These are phyloP conservation scores for Medicago lupulina DNA, from an alignment of 306 rosid genomes.

Conservation along the genomic window DNA sequence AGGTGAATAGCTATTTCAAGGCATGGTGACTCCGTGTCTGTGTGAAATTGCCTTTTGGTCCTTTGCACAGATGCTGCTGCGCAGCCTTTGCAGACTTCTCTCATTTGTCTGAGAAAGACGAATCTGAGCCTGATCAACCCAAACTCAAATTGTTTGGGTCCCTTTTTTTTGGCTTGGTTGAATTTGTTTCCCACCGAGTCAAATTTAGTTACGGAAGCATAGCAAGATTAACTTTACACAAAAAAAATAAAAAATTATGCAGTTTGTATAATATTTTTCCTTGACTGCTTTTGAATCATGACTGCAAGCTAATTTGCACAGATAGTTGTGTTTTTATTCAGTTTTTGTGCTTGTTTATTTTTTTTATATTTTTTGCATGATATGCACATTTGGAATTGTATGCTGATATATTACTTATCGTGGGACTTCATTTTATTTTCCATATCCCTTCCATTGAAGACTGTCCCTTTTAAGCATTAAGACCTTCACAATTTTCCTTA, in stretches of 20 bases:
- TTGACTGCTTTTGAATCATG: neutral
- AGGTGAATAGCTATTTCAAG: conserved; percentile 24
- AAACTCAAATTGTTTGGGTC: neutral
- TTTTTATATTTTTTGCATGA: neutral
- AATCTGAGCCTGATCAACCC: conserved; percentile 43
- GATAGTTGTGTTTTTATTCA: neutral
- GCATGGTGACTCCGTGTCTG: conserved; percentile 35
- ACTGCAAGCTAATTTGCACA: neutral
- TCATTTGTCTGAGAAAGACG: conserved; percentile 40
- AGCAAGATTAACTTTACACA: neutral
- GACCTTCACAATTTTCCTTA: no score
- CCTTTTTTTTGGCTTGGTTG: neutral
- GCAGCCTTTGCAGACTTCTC: conserved; percentile 29
- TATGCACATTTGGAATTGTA: neutral
- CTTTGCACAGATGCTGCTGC: conserved; percentile 16
- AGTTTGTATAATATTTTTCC: neutral
- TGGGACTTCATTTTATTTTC: neutral
- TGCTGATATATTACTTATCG: neutral
- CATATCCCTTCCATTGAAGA: neutral
- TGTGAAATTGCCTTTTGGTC: conserved; percentile 18
- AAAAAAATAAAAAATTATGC: neutral
- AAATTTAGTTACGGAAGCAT: neutral
- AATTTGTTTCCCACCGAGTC: neutral
- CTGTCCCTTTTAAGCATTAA: neutral
- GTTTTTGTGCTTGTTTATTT: neutral